Evolutionary conservation across 1,284 basidiomycete species (phyloP), one percentile per base, ranked within the genome.

Genomic region (Sporisorium exsertum): DNA sequence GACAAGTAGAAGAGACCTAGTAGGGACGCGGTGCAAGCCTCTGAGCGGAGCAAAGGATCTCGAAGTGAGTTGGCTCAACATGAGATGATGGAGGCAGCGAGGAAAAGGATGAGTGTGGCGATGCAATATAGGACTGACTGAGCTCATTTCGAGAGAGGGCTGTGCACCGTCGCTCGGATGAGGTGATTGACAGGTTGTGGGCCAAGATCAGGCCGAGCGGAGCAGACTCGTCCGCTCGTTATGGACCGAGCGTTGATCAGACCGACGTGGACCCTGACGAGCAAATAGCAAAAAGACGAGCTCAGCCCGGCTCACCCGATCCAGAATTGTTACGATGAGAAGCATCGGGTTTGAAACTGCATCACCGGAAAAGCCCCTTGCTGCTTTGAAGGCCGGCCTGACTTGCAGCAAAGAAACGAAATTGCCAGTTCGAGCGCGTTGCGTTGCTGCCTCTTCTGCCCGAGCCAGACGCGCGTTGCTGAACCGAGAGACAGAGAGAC

Each of bases 21-120:
- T 47, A 45, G 29, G 20, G 60, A 49, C n/a, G 22, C 45, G 22
- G 49, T 33, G 7, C 18, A 50, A 27, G 35, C 32, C n/a, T 12
- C 49, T 16, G n/a, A 43, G 46, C 15, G 51, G 57, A 51, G 37
- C 59, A 32, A 54, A 24, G 6, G 55, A 20, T 54, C 59, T 55
- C 18, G 52, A 66, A 13, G 59, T 24, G 50, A 65, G 33, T 65
- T 58, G 20, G 26, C 55, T 58, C 55, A 71, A 62, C 68, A 71
- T 71, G 58, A 33, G 56, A 43, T 54, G 61, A 35, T 64, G 52
- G 52, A 18, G 26, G 33, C 26, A 12, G 12, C 3, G 32, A 32
- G 33, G 16, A 24, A 26, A 16, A 5, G 7, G 35, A 2, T 24
- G 15, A 3, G 8, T 8, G 32, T 40, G 49, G 22, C 12, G 18